phyloP scores from a whole-genome alignment of 345 rosid genomes.

The Nephelium lappaceum region DNA sequence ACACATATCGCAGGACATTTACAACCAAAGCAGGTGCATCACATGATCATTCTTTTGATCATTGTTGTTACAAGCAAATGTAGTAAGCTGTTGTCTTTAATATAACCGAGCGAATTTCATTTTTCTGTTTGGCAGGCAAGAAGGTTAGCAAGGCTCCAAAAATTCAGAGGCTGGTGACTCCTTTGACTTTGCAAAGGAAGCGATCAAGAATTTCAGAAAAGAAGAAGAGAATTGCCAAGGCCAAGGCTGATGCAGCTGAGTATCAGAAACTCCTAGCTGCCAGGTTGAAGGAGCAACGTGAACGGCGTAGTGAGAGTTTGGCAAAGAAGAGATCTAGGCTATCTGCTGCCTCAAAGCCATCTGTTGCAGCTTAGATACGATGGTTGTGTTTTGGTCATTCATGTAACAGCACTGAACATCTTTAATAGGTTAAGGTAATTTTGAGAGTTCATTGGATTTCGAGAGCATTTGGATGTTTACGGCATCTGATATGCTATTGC shows the following conservation, averaged over 20 bases:
- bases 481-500: neutral
- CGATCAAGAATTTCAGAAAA: constrained; percentile 72
- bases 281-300: constrained; percentile 85
- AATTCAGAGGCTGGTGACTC: constrained; percentile 92
- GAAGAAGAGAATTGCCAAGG: constrained; percentile 86
- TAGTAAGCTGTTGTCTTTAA: constrained; percentile 12
- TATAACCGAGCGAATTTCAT: neutral
- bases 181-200: constrained; percentile 88
- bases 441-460: neutral
- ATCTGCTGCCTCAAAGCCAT: constrained; percentile 78
- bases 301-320: constrained; percentile 84
- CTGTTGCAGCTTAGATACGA: constrained; percentile 49
- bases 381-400: constrained; percentile 4
- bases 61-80: constrained; percentile 28
- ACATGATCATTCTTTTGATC: neutral
- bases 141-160: constrained; percentile 85
- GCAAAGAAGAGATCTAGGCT: constrained; percentile 90
- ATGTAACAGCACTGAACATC: neutral
- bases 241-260: constrained; percentile 87
- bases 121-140: constrained; percentile 51
- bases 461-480: neutral
- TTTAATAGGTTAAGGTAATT: constrained; percentile 13
- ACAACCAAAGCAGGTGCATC: constrained; percentile 66
- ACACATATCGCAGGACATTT: constrained; percentile 81
- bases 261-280: constrained; percentile 88